Conservation (phyloP, 2,329 filamentous ascomycete genomes). For the Trichoderma simmonsii region DNA sequence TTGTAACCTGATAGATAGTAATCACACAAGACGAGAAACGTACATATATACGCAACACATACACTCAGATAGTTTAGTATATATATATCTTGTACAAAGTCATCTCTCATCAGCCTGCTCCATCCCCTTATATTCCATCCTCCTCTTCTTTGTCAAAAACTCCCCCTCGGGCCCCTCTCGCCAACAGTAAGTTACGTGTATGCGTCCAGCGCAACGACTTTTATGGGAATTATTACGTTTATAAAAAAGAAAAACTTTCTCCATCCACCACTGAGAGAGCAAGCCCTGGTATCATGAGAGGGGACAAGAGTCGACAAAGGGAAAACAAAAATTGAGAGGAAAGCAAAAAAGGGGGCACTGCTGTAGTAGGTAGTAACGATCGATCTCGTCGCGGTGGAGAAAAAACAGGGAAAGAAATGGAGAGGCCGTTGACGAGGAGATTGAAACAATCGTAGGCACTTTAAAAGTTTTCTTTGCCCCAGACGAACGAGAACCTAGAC, state of each 20-base stretch:
- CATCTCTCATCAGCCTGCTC: not conserved
- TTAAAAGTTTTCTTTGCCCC: constrained; percentile 69
- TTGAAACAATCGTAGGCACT: not conserved
- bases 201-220: constrained; percentile 10
- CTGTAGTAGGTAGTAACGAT: not conserved
- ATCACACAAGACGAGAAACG: not conserved
- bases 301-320: not conserved
- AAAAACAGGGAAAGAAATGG: not conserved
- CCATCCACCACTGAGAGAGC: not conserved
- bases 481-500: constrained; percentile 60
- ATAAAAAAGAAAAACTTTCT: not conserved
- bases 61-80: not conserved
- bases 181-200: not conserved
- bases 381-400: not conserved
- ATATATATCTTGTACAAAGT: not conserved
- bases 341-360: not conserved
- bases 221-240: not conserved
- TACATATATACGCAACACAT: not conserved
- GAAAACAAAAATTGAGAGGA: not conserved
- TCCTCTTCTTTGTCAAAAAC: not conserved
- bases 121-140: not conserved
- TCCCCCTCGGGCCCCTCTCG: not conserved
- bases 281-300: constrained; percentile 9
- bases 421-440: not conserved
- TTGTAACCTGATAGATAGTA: not conserved